Evolutionary conservation across 768 basidiomycete species (phyloP), one percentile per base, ranked within the genome.

Genomic region (Neoboletus brunneissimus): DNA sequence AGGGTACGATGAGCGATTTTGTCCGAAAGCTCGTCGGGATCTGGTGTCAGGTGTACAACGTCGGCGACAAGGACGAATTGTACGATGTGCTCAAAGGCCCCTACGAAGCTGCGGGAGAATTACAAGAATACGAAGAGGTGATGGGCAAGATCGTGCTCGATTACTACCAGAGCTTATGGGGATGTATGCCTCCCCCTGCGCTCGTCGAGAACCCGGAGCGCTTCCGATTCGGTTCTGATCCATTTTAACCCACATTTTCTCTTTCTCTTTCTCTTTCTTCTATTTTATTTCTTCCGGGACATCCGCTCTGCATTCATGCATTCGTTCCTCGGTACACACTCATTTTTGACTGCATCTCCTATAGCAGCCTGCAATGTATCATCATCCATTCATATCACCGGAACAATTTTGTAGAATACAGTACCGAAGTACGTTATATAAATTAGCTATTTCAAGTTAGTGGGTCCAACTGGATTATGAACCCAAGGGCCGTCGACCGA

Each of bases 1-100:
- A 64, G 16, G 66, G 71, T 6, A 56, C 65, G 25, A 65, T 74
- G 65, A 42, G 40, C 37, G 69, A 73, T 43, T 72, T 75, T 48
- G 53, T 71, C 25, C 54, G 43, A 25, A 67, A 68, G 50, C 57
- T 75, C 25, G 61, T 63, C 41, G 34, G 53, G 20, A 51, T 72
- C 18, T 73, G 71, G 73, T 64, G 61, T 37, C 61, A 57, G 49
- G 64, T 68, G 23, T 67, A 73, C 55, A 51, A 52, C 20, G 65
- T 67, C 40, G 31, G 43, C 16, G 57, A 66, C 50, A 55, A 56
- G 57, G 49, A 57, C 29, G 60, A 62, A 31, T 53, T 74, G 13
- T 63, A 61, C 23, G 56, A 54, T 3, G 46, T 48, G 4, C 53
- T 74, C 29, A 67, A 65, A 22, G 40, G 41, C 7, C 57, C 64